Base-by-base conservation (phyloP, 148 eudicot species). In the Cornus florida region DNA sequence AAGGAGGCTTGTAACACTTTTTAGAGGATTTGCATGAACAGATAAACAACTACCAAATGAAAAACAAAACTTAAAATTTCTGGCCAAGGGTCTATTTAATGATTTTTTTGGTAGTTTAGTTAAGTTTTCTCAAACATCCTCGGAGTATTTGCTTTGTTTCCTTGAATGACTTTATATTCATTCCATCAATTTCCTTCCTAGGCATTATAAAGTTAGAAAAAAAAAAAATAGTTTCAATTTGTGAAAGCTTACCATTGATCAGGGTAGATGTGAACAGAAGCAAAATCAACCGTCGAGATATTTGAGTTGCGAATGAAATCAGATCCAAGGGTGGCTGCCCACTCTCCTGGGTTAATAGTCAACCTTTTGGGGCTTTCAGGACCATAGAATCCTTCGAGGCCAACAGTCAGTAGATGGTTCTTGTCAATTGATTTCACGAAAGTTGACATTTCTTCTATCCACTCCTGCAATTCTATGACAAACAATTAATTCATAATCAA, bases 401-500 rank as follows among this genome's bases (percentile, higher is more conserved):
- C 99, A 20, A 96, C 89, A 2, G 98, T 93, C 22, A 96, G 81
- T 23, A 93, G 85, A 90, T 96, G 99, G 68, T 90, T 96, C 24
- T 86, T 81, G 83, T 96, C 99, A 67, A 96, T 85, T 69, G 84
- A 85, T 82, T 96, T 96, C 28, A 96, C 82, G 73, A 86, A 96
- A 62, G 86, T 78, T 10, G 99, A 92, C 99, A 96, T 96, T 83
- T 96, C 99, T 86, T 87, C 89, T 81, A 93, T 89, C 99, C 98
- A 96, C 59, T 96, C 97, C 99, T 96, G 97, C 87, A 90, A 62
- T 81, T 76, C 13, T 7, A 76, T 59, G 22, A 73, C 43, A 64
- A 0, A 50, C 28, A 65, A 19, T 53, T 11, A 11, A 53, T 53
- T 53, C 59, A 53, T 53, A 53, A 11, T 14, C 59, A 53, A 53